Conservation (phyloP, 345 rosid genomes). For the Mercurialis annua region DNA sequence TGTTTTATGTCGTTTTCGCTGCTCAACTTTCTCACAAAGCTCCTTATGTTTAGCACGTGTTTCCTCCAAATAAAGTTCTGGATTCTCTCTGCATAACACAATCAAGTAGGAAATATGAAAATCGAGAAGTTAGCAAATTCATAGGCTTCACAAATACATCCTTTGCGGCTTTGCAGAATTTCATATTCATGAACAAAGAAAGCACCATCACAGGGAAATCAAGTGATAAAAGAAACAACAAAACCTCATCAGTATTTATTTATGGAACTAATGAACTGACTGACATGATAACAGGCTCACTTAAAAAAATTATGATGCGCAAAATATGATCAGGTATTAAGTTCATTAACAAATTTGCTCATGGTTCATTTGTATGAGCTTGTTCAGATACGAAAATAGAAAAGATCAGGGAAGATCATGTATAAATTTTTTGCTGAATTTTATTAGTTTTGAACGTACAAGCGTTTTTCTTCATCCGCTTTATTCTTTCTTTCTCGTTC, state of each 20-base stretch:
- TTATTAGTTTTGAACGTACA: conserved; percentile 49
- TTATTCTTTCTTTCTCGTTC: conserved; percentile 76
- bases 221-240: background rate
- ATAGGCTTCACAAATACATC: background rate
- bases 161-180: background rate
- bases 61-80: conserved; percentile 76
- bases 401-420: too few species aligned
- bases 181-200: background rate
- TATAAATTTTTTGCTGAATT: background rate
- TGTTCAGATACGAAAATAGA: too few species aligned
- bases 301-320: too few species aligned
- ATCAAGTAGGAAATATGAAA: conserved; percentile 15
- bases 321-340: background rate
- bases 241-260: background rate
- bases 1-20: conserved; percentile 77
- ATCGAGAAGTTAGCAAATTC: background rate
- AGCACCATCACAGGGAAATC: background rate
- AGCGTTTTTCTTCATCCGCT: conserved; percentile 75
- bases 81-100: conserved; percentile 61
- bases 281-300: too few species aligned
- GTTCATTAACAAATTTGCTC: background rate
- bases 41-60: conserved; percentile 67
- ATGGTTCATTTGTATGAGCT: background rate
- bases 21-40: conserved; percentile 73
- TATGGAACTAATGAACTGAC: background rate